Conservation (phyloP, 306 rosid genomes). For the Crotalaria pallida region DNA sequence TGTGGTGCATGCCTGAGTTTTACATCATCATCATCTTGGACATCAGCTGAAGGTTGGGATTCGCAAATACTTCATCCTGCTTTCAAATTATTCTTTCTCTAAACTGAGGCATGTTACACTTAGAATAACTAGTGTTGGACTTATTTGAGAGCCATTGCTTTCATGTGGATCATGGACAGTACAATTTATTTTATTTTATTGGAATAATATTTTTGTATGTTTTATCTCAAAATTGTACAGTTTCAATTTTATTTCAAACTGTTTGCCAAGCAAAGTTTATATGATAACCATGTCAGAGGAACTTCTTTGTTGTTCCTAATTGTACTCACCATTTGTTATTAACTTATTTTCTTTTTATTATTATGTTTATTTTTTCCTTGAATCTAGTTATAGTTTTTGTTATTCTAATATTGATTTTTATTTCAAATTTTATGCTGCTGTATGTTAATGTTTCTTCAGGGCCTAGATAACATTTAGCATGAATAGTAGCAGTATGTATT, state of each 20-base stretch:
- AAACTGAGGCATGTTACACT: neutral
- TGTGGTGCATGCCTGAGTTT: constrained; percentile 62
- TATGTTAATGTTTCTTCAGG: no score
- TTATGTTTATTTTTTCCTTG: no score
- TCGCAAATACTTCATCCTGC: neutral
- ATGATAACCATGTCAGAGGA: constrained; percentile 1
- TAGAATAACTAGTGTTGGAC: constrained; percentile 3
- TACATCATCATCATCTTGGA: constrained; percentile 55
- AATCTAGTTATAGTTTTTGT: no score
- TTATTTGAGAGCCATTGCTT: neutral
- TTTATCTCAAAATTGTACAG: neutral
- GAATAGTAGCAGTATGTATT: no score
- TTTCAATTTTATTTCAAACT: neutral
- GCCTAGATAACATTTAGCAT: no score
- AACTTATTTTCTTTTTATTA: constrained; percentile 26
- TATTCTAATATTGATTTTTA: no score
- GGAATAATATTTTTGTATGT: constrained; percentile 1
- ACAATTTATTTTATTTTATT: no score
- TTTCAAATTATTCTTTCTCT: constrained; percentile 12
- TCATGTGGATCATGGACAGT: neutral
- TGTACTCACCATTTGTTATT: constrained; percentile 12
- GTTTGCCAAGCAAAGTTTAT: constrained; percentile 7
- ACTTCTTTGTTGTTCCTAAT: constrained; percentile 18
- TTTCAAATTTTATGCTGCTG: no score
- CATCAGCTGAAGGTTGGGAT: constrained; percentile 68